Percentiles rank a stretch among this genome's conserved stretches.
Conservation (phyloP, 768 basidiomycete species). For the Russula foetens region DNA sequence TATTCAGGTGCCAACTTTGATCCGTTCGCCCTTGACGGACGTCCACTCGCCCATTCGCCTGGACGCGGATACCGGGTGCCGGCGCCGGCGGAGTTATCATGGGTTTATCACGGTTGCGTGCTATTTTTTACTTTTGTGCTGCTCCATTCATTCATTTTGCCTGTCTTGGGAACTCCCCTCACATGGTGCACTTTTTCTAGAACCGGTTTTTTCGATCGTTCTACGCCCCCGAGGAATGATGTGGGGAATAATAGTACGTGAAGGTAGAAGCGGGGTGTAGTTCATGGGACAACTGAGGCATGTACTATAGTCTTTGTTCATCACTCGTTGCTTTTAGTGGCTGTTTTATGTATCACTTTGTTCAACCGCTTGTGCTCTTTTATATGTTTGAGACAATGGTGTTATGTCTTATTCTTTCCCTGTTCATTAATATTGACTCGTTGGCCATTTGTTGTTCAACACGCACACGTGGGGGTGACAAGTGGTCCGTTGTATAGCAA, state of each 20-base stretch:
- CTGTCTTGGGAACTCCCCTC: not conserved
- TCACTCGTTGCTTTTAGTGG: not conserved
- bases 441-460: no score
- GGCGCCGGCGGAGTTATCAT: not conserved
- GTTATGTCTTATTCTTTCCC: not conserved
- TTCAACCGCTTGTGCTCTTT: not conserved
- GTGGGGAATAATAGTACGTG: not conserved
- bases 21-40: not conserved
- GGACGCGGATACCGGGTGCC: slow-evolving; percentile 1
- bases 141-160: no score
- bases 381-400: not conserved
- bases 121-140: not conserved
- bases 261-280: no score
- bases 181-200: not conserved
- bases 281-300: no score
- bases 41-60: slow-evolving; percentile 6
- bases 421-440: not conserved
- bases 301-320: no score
- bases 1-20: not conserved
- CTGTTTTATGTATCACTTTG: not conserved
- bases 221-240: not conserved
- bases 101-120: not conserved
- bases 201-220: not conserved
- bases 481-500: no score
- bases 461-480: no score